Evolutionary conservation across 2,329 filamentous ascomycete species (phyloP).

Genomic region (Trichoderma sp.): DNA sequence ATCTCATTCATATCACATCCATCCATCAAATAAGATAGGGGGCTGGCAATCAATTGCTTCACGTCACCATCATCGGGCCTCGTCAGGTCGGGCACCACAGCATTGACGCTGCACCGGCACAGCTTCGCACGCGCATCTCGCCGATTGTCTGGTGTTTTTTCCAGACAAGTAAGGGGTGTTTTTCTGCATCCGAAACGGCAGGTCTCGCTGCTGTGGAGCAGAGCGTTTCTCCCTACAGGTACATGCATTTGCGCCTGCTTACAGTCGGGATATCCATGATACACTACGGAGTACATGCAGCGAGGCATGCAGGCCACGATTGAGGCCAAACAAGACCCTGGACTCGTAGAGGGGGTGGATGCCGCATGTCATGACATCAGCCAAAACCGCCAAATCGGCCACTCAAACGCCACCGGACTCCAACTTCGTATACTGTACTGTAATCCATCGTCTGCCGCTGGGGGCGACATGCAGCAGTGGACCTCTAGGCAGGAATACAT

Average conservation of each 20-base stretch:
- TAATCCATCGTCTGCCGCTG: neutral
- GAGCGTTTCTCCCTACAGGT: neutral
- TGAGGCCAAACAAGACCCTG: slow-evolving; percentile 7
- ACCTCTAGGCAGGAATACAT: slow-evolving; percentile 12
- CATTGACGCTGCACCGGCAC: neutral
- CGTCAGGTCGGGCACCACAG: slow-evolving; percentile 9
- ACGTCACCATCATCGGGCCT: neutral
- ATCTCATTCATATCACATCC: neutral
- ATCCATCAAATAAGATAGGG: neutral
- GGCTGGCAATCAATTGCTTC: neutral
- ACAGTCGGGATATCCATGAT: neutral
- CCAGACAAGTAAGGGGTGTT: neutral
- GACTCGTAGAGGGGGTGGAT: neutral
- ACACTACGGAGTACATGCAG: neutral
- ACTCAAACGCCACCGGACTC: neutral
- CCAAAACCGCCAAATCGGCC: neutral
- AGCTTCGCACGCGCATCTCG: neutral
- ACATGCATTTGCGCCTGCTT: neutral
- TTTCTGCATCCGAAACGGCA: slow-evolving; percentile 3
- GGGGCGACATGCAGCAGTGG: slow-evolving; percentile 8
- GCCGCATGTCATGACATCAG: slow-evolving; percentile 16
- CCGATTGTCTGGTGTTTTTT: slow-evolving; percentile 8
- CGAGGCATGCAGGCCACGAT: slow-evolving; percentile 13
- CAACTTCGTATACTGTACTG: neutral
- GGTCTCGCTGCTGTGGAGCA: slow-evolving; percentile 3